Percentiles rank a stretch among this genome's conserved stretches.
Evolutionary conservation across 352 stramenopile genomes (phyloP).

Genomic region (Thalassiosira exigua): DNA sequence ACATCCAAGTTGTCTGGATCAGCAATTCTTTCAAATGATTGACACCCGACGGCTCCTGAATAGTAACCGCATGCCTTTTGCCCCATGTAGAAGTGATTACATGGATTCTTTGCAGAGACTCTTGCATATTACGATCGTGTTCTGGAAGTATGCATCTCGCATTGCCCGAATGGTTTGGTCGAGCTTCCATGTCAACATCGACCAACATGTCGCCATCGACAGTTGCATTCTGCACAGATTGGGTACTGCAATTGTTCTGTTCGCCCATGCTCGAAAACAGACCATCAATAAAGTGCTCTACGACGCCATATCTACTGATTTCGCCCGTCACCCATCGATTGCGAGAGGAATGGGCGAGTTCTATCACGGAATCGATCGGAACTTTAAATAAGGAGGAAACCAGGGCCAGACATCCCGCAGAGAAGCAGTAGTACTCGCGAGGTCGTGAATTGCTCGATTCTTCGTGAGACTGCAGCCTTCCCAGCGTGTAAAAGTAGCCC

Average conservation of each 20-base stretch:
- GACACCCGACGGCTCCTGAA: conserved; percentile 37
- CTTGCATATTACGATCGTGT: too few species aligned
- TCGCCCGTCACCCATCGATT: conserved; percentile 48
- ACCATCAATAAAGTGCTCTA: conserved; percentile 57
- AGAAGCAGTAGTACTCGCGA: conserved; percentile 72
- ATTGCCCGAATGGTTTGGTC: too few species aligned
- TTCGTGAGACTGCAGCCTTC: conserved; percentile 55
- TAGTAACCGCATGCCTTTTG: conserved; percentile 10
- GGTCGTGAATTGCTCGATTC: neutral
- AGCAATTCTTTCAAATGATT: conserved; percentile 45
- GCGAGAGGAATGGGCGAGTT: conserved; percentile 49
- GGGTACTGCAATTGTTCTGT: too few species aligned
- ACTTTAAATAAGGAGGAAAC: conserved; percentile 48
- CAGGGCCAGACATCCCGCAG: conserved; percentile 71
- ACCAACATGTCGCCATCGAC: too few species aligned
- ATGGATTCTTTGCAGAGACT: conserved; percentile 38
- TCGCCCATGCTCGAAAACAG: too few species aligned
- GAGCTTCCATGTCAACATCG: too few species aligned
- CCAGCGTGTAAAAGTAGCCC: conserved; percentile 81
- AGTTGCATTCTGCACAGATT: too few species aligned
- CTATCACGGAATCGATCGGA: conserved; percentile 45
- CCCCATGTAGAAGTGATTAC: conserved; percentile 48
- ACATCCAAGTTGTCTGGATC: conserved; percentile 62
- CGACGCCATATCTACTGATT: conserved; percentile 60
- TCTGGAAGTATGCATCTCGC: conserved; percentile 7